phyloP scores from a whole-genome alignment of 1,284 basidiomycete species.

The Trametes hirsuta region DNA sequence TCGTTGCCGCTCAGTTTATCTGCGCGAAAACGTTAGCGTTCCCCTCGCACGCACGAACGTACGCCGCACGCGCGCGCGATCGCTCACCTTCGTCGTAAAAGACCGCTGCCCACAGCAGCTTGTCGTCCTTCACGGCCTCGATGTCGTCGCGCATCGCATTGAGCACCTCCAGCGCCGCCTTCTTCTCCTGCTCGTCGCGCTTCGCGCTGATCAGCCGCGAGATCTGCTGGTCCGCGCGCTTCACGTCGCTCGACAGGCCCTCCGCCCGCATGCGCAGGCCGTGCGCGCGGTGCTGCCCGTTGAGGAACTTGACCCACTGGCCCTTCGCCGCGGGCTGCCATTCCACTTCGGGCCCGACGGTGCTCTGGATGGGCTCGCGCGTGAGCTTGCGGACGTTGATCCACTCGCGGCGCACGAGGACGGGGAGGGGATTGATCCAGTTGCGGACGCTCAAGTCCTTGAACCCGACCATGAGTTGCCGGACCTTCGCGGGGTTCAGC shows the following conservation, averaged over 20 bases:
- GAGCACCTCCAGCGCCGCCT: not conserved
- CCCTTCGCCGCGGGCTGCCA: not conserved
- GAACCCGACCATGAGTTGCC: too few relatives aligned
- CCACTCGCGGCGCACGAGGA: too few relatives aligned
- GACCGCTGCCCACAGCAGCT: too few relatives aligned
- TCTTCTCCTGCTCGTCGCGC: not conserved
- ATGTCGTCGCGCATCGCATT: too few relatives aligned
- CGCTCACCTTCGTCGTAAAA: too few relatives aligned
- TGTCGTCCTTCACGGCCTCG: too few relatives aligned
- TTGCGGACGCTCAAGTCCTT: too few relatives aligned
- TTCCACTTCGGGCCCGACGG: too few relatives aligned
- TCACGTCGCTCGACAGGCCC: not conserved
- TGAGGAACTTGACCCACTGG: not conserved
- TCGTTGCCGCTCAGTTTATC: not conserved
- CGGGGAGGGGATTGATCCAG: too few relatives aligned
- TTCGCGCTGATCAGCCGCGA: not conserved
- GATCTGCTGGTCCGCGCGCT: not conserved
- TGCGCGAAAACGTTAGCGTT: not conserved
- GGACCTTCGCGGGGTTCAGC: too few relatives aligned
- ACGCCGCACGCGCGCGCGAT: not conserved
- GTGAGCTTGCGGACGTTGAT: too few relatives aligned
- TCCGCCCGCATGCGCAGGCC: not conserved
- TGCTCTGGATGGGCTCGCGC: too few relatives aligned
- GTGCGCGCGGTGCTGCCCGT: not conserved
- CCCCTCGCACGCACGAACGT: not conserved